phyloP scores from a whole-genome alignment of 1,284 basidiomycete species.

The Inonotus hispidus region DNA sequence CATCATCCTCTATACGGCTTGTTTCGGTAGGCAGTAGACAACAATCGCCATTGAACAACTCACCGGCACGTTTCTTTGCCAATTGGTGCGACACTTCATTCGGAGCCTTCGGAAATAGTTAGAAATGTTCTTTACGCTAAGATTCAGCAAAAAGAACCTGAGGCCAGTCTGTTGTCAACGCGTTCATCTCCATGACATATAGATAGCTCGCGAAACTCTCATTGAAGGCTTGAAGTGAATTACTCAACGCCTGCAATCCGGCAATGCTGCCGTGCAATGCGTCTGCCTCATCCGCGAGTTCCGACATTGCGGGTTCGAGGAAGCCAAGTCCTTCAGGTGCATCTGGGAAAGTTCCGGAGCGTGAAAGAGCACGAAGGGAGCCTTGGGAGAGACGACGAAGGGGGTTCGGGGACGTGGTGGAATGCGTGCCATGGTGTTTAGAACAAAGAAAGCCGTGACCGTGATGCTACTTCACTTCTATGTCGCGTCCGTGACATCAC shows the following conservation, averaged over 20 bases:
- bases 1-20: slow-evolving; percentile 38
- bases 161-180: slow-evolving; percentile 87
- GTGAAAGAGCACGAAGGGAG: slow-evolving; percentile 79
- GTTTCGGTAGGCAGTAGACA: neutral
- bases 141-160: slow-evolving; percentile 48
- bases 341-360: slow-evolving; percentile 62
- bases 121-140: neutral
- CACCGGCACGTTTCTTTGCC: slow-evolving; percentile 59
- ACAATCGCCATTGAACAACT: slow-evolving; percentile 14
- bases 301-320: slow-evolving; percentile 76
- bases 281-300: slow-evolving; percentile 85
- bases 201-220: slow-evolving; percentile 91
- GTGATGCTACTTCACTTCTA: neutral
- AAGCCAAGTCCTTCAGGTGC: slow-evolving; percentile 84
- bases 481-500: neutral
- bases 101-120: slow-evolving; percentile 44
- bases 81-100: slow-evolving; percentile 54
- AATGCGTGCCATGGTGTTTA: slow-evolving; percentile 21
- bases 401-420: slow-evolving; percentile 61
- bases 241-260: slow-evolving; percentile 64
- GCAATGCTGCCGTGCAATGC: slow-evolving; percentile 73
- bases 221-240: slow-evolving; percentile 82
- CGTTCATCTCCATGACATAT: slow-evolving; percentile 92
- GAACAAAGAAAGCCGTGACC: neutral
- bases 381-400: slow-evolving; percentile 88